Evolutionary conservation across 2,329 filamentous ascomycete species (phyloP).

Genomic region (Trichoderma pleuroti): DNA sequence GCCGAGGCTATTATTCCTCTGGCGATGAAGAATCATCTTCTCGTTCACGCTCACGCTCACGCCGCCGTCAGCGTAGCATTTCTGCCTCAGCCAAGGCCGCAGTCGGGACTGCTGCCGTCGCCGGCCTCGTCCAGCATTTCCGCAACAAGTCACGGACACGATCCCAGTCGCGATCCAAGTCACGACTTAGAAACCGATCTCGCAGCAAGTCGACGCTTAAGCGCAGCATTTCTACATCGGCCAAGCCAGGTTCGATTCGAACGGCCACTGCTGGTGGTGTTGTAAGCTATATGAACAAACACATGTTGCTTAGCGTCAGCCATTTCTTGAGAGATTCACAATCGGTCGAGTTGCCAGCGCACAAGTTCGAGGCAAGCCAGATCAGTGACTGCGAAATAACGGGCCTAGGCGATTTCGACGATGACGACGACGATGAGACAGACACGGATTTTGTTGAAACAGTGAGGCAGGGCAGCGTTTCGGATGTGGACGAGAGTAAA

Average conservation of each 20-base stretch:
- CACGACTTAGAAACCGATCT: slow-evolving; percentile 31
- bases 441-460: not conserved
- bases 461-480: not conserved
- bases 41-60: slow-evolving; percentile 37
- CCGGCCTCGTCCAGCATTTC: slow-evolving; percentile 56
- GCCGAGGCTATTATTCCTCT: slow-evolving; percentile 39
- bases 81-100: slow-evolving; percentile 54
- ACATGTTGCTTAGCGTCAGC: not conserved
- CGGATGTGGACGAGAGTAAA: not conserved
- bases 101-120: slow-evolving; percentile 54
- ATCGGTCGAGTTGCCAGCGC: not conserved
- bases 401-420: not conserved
- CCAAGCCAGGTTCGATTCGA: not conserved
- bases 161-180: slow-evolving; percentile 29
- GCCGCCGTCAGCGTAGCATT: slow-evolving; percentile 44
- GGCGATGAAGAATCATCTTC: slow-evolving; percentile 41
- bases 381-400: not conserved
- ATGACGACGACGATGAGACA: not conserved
- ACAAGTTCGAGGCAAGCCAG: not conserved
- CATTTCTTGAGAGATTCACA: not conserved
- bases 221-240: not conserved
- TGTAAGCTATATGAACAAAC: not conserved
- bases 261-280: not conserved
- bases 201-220: slow-evolving; percentile 44
- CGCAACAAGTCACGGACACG: slow-evolving; percentile 47